A percentile compares a stretch with the other conserved stretches of the same genome.
These are phyloP conservation scores for Tephrocybe sp. DNA, from an alignment of 768 basidiomycete species.

Conservation along the genomic window DNA sequence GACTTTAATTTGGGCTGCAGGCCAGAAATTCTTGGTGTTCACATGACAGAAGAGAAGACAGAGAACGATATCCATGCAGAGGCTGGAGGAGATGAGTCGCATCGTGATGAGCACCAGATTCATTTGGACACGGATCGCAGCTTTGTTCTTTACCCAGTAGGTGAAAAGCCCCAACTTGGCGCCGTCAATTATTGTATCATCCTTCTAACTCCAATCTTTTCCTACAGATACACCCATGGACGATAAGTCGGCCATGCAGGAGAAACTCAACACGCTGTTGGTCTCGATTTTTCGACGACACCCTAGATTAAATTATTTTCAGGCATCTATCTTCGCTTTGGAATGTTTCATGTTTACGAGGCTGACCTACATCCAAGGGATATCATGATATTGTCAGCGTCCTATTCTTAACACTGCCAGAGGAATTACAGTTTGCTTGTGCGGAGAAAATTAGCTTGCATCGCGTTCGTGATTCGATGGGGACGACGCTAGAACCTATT, in stretches of 20 bases:
- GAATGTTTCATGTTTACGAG: neutral
- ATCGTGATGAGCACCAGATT: constrained; percentile 86
- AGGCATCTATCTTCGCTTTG: constrained; percentile 38
- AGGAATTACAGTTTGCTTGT: constrained; percentile 51
- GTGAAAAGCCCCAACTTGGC: constrained; percentile 38
- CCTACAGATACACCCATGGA: constrained; percentile 16
- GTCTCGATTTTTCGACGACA: constrained; percentile 72
- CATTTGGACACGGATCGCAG: constrained; percentile 87
- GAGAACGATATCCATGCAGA: neutral
- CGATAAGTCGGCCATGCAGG: constrained; percentile 59
- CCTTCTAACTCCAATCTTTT: neutral
- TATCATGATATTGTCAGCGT: constrained; percentile 93
- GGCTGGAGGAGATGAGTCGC: constrained; percentile 25
- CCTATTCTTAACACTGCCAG: constrained; percentile 69
- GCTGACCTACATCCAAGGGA: constrained; percentile 46
- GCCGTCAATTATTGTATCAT: neutral
- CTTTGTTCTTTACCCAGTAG: constrained; percentile 90
- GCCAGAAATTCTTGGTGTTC: constrained; percentile 18
- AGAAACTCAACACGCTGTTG: constrained; percentile 66
- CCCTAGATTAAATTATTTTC: constrained; percentile 79
- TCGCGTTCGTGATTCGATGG: constrained; percentile 87
- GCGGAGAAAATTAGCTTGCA: constrained; percentile 76
- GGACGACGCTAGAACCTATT: constrained; percentile 76
- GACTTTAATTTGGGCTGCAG: neutral
- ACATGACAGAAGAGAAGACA: neutral